phyloP scores from a whole-genome alignment of 768 basidiomycete species.

The Serpula lacrymans region DNA sequence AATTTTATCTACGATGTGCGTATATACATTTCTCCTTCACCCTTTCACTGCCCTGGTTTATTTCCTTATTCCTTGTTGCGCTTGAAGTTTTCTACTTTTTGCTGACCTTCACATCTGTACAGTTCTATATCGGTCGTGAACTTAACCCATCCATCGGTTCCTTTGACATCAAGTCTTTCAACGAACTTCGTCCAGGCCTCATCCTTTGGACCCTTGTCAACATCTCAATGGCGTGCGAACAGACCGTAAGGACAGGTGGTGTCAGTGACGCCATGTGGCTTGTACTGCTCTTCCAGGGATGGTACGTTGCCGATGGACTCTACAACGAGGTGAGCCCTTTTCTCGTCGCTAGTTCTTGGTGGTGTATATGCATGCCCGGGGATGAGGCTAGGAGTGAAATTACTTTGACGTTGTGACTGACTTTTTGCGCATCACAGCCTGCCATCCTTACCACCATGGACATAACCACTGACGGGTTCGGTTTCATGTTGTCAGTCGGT shows the following conservation, averaged over 20 bases:
- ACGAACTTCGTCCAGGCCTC: constrained; percentile 53
- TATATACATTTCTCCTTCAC: constrained; percentile 8
- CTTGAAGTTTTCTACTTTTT: not conserved
- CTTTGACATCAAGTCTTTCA: constrained; percentile 69
- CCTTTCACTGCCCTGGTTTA: constrained; percentile 4
- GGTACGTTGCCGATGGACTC: constrained; percentile 82
- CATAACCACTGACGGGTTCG: constrained; percentile 95
- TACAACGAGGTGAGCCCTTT: constrained; percentile 79
- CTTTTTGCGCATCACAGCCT: constrained; percentile 42
- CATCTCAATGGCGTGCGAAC: constrained; percentile 88
- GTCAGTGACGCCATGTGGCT: constrained; percentile 93
- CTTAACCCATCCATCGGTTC: constrained; percentile 83
- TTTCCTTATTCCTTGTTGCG: not conserved
- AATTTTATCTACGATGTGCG: constrained; percentile 88
- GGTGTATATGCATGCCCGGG: not conserved
- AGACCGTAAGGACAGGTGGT: constrained; percentile 75
- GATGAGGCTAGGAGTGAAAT: constrained; percentile 2
- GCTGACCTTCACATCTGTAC: not conserved
- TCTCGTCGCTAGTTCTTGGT: constrained; percentile 10
- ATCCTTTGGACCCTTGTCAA: constrained; percentile 90
- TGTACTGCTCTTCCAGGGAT: constrained; percentile 78
- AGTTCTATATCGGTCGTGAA: constrained; percentile 95
- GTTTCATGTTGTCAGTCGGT: constrained; percentile 95
- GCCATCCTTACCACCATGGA: constrained; percentile 96
- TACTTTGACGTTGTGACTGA: not conserved